Base-by-base conservation (phyloP, 371 early-diverging fungal genomes). In the Lichtheimia ramosa region DNA sequence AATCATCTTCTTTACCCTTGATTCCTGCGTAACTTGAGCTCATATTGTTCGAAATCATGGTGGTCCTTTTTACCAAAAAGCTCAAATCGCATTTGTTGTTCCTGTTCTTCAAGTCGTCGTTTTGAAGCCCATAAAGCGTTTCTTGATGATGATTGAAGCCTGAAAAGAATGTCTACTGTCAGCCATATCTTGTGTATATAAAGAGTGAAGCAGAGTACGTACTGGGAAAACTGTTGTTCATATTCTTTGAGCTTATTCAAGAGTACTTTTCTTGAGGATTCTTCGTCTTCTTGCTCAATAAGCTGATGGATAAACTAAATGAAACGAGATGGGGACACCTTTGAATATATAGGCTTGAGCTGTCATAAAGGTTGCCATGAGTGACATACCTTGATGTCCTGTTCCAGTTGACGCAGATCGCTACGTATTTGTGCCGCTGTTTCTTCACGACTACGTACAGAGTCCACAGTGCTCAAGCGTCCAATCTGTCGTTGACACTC, bases 201-300 rank as follows among this genome's bases (percentile, higher is more conserved):
- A 10, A n/a, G n/a, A 4, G 52, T 61, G 18, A 3, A 43, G 54
- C 20, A 41, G 4, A 28, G 3, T 13, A 70, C 79, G 63, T 79
- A 86, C 88, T 83, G 80, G 58, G 71, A 79, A 21, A 77, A 68
- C 62, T 86, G 87, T 12, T 73, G 67, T 48, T 88, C 85, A 42
- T 87, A 83, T 66, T 83, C 81, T 15, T 64, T 69, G 43, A 86
- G 60, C 67, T 76, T 68, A 4, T 70, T 62, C 24, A 87, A 57
- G 24, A 87, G 75, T 10, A 63, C 48, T 8, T 63, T 52, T 27
- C 78, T 77, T 41, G 82, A 74, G 5, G 79, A 34, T 43, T 83
- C 81, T 39, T 68, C 68, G 46, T 88, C 87, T 63, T 87, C 82
- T 69, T 86, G 84, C 41, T 89, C 88, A 13, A 86, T 83, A 10